Percentiles rank a stretch among this genome's conserved stretches.
phyloP scores from a whole-genome alignment of 2,329 filamentous ascomycete genomes.

The Cytospora leucostoma region DNA sequence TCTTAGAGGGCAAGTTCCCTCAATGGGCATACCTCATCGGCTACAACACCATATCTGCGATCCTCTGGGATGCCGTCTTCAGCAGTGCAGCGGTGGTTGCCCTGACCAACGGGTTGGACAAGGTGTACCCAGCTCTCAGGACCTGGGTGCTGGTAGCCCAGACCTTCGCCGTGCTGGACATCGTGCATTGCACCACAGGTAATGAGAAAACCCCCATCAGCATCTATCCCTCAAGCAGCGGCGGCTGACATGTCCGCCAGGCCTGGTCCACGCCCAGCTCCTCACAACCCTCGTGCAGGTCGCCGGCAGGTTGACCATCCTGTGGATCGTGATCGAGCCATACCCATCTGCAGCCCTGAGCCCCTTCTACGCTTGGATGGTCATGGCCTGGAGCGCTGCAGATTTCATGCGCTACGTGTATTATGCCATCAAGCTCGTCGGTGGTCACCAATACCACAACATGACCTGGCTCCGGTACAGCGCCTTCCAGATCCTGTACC shows the following conservation, averaged over 20 bases:
- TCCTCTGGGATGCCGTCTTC: conserved; percentile 21
- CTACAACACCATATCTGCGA: conserved; percentile 20
- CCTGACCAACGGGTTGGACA: conserved; percentile 7
- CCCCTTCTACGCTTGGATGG: conserved; percentile 14
- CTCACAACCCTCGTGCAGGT: conserved; percentile 24
- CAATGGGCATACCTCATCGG: conserved; percentile 28
- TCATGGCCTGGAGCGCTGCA: conserved; percentile 23
- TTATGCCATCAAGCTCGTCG: conserved; percentile 24
- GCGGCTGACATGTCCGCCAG: conserved; percentile 8
- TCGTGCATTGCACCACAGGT: conserved; percentile 22
- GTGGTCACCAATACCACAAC: conserved; percentile 23
- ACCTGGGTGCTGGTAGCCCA: conserved; percentile 21
- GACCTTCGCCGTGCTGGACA: conserved; percentile 20
- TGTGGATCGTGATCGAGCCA: conserved; percentile 26
- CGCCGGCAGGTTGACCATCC: conserved; percentile 22
- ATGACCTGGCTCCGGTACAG: conserved; percentile 26
- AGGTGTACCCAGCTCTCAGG: conserved; percentile 19
- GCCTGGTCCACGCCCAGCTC: conserved; percentile 25
- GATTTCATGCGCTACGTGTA: conserved; percentile 24
- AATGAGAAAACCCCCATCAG: background rate
- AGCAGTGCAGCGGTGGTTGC: conserved; percentile 13
- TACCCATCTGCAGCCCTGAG: conserved; percentile 17
- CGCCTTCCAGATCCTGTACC: conserved; percentile 26
- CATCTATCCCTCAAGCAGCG: too few species aligned
- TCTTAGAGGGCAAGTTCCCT: conserved; percentile 25